Evolutionary conservation across 139 green algal genomes (phyloP), one percentile per base, ranked within the genome.

Genomic region (Volvox reticuliferus): DNA sequence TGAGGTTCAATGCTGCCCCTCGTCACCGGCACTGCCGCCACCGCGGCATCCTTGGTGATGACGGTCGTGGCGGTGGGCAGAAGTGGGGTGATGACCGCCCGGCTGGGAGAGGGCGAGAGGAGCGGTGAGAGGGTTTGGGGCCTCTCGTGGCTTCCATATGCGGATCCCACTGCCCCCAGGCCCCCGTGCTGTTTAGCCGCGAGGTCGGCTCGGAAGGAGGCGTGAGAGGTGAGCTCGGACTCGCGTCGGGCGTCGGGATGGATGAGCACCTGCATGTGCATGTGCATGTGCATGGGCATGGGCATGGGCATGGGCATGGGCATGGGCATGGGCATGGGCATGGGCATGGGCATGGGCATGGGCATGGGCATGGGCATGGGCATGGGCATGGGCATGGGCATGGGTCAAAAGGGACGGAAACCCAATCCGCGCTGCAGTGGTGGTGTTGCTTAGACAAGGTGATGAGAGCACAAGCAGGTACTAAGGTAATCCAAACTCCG

Each of bases 221-320:
- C 78, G 37, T 37, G 36, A 12, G 78, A 35, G 78, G 78, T 32
- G 24, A 81, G 24, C 86, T 90, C 86, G 12, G 86, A 20, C 50
- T 90, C 86, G 6, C 73, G 50, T 22, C 30, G 44, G 0, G 73
- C 86, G 50, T 90, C 71, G 2, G 86, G 86, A n/a, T 90, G 86
- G 21, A 90, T 76, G 0, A 90, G 73, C 0, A 90, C 12, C 86
- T 90, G 86, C 16, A 26, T 13, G 33, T 2, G 63, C n/a, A n/a
- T n/a, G n/a, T n/a, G n/a, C n/a, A n/a, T n/a, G n/a, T n/a, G n/a
- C n/a, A n/a, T n/a, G n/a, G n/a, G n/a, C n/a, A n/a, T n/a, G n/a
- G n/a, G n/a, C n/a, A n/a, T n/a, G n/a, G n/a, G n/a, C n/a, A n/a
- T n/a, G n/a, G n/a, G n/a, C n/a, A n/a, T n/a, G n/a, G n/a, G n/a